Conservation (phyloP, 2,329 filamentous ascomycete species). For the Pseudogymnoascus sp. region DNA sequence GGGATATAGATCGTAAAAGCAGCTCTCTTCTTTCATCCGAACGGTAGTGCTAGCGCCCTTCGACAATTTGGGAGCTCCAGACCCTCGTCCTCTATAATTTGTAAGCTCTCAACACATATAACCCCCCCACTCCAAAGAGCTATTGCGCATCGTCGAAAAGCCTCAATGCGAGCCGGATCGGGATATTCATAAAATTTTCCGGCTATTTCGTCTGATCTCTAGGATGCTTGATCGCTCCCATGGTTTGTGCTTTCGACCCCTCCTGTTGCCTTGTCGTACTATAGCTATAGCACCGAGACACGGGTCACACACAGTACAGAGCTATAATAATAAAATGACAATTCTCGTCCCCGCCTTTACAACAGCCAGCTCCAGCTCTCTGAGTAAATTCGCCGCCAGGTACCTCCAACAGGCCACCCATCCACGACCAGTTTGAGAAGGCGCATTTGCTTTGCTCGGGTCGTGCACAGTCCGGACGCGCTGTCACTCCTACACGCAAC, state of each 20-base stretch:
- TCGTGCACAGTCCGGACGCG: not conserved
- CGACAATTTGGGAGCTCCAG: not conserved
- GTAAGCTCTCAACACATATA: not conserved
- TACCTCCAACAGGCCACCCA: not conserved
- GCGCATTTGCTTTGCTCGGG: not conserved
- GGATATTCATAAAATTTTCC: not conserved
- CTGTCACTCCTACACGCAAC: not conserved
- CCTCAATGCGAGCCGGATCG: not conserved
- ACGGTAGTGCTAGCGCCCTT: not conserved
- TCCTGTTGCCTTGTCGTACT: not conserved
- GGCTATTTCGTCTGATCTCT: not conserved
- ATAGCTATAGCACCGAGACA: not conserved
- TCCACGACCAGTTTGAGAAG: not conserved
- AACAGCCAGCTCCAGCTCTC: not conserved
- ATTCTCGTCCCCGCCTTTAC: not conserved
- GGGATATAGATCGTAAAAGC: not conserved
- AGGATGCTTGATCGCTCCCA: constrained; percentile 3
- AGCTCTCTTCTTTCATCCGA: constrained; percentile 3
- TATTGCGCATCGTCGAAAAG: not conserved
- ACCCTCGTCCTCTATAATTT: not conserved
- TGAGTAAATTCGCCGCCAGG: not conserved
- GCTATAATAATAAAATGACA: not conserved
- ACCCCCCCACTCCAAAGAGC: no score
- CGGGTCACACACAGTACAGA: not conserved
- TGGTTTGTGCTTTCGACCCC: not conserved